These are phyloP conservation scores for Saturnispora zaruensis DNA, from an alignment of 805 yeast genomes.

Conservation along the genomic window DNA sequence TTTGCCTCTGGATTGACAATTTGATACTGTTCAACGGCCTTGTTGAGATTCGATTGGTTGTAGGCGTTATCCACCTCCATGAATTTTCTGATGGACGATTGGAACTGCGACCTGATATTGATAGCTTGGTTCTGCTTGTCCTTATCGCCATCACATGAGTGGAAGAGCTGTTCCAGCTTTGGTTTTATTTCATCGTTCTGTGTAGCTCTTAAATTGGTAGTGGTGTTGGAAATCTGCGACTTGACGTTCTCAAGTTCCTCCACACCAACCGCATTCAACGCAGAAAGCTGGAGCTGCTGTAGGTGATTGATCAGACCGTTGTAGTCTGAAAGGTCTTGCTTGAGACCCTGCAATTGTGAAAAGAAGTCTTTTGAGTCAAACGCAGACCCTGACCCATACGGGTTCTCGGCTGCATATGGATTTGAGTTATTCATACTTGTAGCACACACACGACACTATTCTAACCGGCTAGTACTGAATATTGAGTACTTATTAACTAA, in stretches of 20 bases:
- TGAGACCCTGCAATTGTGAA: slow-evolving; percentile 58
- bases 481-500: not conserved
- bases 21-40: slow-evolving; percentile 87
- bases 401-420: slow-evolving; percentile 11
- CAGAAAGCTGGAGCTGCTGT: slow-evolving; percentile 59
- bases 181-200: slow-evolving; percentile 61
- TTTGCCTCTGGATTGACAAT: slow-evolving; percentile 84
- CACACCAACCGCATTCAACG: slow-evolving; percentile 64
- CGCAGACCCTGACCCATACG: slow-evolving; percentile 2
- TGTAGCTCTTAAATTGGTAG: slow-evolving; percentile 69
- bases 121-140: slow-evolving; percentile 89
- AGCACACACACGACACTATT: not conserved
- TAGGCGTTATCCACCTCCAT: slow-evolving; percentile 80
- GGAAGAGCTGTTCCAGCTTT: slow-evolving; percentile 70
- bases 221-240: slow-evolving; percentile 67
- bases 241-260: slow-evolving; percentile 62
- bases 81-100: slow-evolving; percentile 79
- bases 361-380: slow-evolving; percentile 41
- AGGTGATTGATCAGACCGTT: slow-evolving; percentile 60
- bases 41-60: slow-evolving; percentile 73
- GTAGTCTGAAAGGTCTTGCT: slow-evolving; percentile 61
- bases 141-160: slow-evolving; percentile 58
- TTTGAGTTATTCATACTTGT: slow-evolving; percentile 1
- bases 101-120: slow-evolving; percentile 73
- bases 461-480: not conserved